These are phyloP conservation scores for Mortierella sp. DNA, from an alignment of 371 early-diverging fungal species.

Conservation along the genomic window DNA sequence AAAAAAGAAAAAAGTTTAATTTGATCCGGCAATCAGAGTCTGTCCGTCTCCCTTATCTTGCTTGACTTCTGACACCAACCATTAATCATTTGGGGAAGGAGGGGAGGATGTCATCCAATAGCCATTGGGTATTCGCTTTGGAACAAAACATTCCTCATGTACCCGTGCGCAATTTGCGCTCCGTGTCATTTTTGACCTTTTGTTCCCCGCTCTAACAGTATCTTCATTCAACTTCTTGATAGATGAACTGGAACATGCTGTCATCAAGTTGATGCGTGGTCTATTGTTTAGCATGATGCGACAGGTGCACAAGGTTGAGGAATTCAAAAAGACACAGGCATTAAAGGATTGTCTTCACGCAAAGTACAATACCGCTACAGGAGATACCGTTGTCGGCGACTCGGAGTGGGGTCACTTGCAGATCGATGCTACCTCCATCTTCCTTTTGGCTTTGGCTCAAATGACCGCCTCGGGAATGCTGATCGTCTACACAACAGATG, in stretches of 20 bases:
- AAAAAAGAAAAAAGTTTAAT: not conserved
- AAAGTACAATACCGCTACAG: conserved; percentile 89
- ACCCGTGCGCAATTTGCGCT: conserved; percentile 3
- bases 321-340: conserved; percentile 84
- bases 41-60: not conserved
- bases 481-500: conserved; percentile 88
- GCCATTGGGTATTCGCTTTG: not conserved
- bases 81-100: not conserved
- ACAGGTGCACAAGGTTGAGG: conserved; percentile 86
- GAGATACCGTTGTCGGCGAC: conserved; percentile 91
- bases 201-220: not conserved
- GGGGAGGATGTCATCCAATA: no score
- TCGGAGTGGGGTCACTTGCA: conserved; percentile 86
- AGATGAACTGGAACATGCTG: conserved; percentile 90
- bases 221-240: not conserved
- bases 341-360: conserved; percentile 85
- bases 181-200: not conserved
- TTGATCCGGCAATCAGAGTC: not conserved
- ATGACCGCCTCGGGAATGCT: conserved; percentile 88
- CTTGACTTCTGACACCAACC: not conserved
- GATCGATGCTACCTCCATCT: conserved; percentile 90
- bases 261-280: conserved; percentile 88
- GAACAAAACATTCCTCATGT: not conserved
- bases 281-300: conserved; percentile 91
- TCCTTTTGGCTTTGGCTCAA: conserved; percentile 83